Evolutionary conservation across 768 basidiomycete species (phyloP), one percentile per base, ranked within the genome.

Genomic region (Sistotremastrum suecicum): DNA sequence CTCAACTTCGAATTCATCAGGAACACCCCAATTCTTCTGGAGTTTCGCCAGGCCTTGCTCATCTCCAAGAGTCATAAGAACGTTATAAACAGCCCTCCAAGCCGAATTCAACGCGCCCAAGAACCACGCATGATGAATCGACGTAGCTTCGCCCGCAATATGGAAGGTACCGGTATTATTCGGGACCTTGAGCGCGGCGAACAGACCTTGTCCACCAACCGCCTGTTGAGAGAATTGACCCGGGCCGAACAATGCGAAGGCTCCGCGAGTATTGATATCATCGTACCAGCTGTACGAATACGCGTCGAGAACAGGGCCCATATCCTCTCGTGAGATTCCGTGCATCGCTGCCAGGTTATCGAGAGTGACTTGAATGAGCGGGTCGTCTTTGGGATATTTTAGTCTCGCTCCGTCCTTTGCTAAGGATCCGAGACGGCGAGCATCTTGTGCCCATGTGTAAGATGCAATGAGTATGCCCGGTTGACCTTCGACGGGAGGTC

Each of bases 81-180:
- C 52, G 34, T 60, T 50, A 31, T 58, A 48, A 6, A 68, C 63
- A 0, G 63, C 60, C 5, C 57, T 54, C 61, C 61, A 64, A 3
- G 60, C 59, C n/a, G 63, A 63, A 41, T 67, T 62, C 7, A 70
- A 56, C 2, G 63, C 47, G 8, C 68, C 65, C 3, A 59, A 62
- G 2, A 67, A 58, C 66, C 68, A 69, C 58, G 49, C 61, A 40
- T 70, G 68, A n/a, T 54, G 58, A n/a, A 52, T 53, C 43, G 67
- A 68, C 28, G 63, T 31, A 4, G 60, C 65, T 45, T 68, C 66
- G 7, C 65, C 63, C 29, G 65, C 64, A 42, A 66, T 61, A 46
- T 64, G 58, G 34, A 67, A 54, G n/a, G 51, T 47, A 3, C 55
- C 60, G 28, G 54, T 46, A 4, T 56, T 58, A 1, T 64, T 62